Conservation (phyloP, 2,329 filamentous ascomycete genomes). For the Sphaerulina populicola region DNA sequence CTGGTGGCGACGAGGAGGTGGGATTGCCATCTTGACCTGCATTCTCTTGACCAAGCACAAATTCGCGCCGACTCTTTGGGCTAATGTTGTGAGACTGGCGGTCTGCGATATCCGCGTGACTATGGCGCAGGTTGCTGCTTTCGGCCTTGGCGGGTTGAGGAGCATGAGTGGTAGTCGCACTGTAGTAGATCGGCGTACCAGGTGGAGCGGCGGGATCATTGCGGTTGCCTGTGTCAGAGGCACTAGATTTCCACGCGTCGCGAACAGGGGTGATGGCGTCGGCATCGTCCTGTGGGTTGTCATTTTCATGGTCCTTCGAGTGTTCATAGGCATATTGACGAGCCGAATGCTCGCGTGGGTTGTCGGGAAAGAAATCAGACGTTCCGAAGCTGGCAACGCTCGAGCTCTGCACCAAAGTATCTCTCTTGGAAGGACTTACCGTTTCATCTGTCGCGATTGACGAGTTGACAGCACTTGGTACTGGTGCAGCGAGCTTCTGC, state of each 20-base stretch:
- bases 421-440: slow-evolving; percentile 23
- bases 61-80: slow-evolving; percentile 28
- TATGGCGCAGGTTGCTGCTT: not conserved
- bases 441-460: slow-evolving; percentile 18
- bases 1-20: slow-evolving; percentile 15
- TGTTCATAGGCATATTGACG: slow-evolving; percentile 28
- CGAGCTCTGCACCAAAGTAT: slow-evolving; percentile 25
- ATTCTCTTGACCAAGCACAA: slow-evolving; percentile 25
- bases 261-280: slow-evolving; percentile 4
- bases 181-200: slow-evolving; percentile 23
- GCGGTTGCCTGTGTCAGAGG: slow-evolving; percentile 10
- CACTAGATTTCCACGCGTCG: not conserved
- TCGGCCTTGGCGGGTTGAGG: slow-evolving; percentile 9
- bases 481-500: slow-evolving; percentile 13
- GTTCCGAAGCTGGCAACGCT: slow-evolving; percentile 34
- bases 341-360: slow-evolving; percentile 33
- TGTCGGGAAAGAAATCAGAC: slow-evolving; percentile 35
- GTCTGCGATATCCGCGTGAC: slow-evolving; percentile 14
- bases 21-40: slow-evolving; percentile 13
- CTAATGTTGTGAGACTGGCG: slow-evolving; percentile 26
- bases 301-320: slow-evolving; percentile 18
- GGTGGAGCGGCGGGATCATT: slow-evolving; percentile 23
- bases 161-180: slow-evolving; percentile 11
- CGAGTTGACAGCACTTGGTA: slow-evolving; percentile 8
- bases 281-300: not conserved